Percentiles rank a stretch among this genome's conserved stretches.
Conservation (phyloP, 2,329 filamentous ascomycete genomes). For the Herpotrichia juniperi region DNA sequence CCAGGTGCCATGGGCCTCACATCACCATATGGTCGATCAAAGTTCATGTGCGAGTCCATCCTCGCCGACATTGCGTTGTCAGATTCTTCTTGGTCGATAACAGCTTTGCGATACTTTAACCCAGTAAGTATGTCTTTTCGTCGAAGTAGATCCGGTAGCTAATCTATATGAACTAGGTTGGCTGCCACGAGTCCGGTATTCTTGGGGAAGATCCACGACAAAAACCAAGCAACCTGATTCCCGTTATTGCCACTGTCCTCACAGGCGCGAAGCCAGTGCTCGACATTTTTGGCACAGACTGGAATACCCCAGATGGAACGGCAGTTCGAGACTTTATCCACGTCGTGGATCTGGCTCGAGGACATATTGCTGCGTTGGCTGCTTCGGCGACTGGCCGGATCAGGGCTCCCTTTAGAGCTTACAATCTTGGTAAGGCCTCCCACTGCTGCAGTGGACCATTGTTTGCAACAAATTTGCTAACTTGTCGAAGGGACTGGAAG, state of each 20-base stretch:
- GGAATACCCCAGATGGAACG: conserved; percentile 69
- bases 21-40: conserved; percentile 70
- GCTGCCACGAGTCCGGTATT: conserved; percentile 68
- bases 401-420: conserved; percentile 44
- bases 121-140: conserved; percentile 48
- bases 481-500: conserved; percentile 43
- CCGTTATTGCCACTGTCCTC: conserved; percentile 67
- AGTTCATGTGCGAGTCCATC: conserved; percentile 72
- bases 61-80: conserved; percentile 66
- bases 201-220: conserved; percentile 69
- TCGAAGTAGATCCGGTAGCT: conserved; percentile 9
- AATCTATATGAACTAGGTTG: conserved; percentile 47
- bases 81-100: conserved; percentile 67
- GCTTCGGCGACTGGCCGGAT: conserved; percentile 40
- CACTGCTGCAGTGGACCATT: neutral
- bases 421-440: conserved; percentile 45
- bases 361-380: conserved; percentile 66
- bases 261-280: conserved; percentile 60
- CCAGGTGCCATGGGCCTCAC: conserved; percentile 64
- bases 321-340: conserved; percentile 73
- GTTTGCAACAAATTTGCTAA: conserved; percentile 15
- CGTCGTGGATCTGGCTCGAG: conserved; percentile 68
- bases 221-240: conserved; percentile 68
- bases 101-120: conserved; percentile 71
- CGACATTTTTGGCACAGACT: conserved; percentile 69